Conservation (phyloP, 2,329 filamentous ascomycete species). For the Phoma sp. region DNA sequence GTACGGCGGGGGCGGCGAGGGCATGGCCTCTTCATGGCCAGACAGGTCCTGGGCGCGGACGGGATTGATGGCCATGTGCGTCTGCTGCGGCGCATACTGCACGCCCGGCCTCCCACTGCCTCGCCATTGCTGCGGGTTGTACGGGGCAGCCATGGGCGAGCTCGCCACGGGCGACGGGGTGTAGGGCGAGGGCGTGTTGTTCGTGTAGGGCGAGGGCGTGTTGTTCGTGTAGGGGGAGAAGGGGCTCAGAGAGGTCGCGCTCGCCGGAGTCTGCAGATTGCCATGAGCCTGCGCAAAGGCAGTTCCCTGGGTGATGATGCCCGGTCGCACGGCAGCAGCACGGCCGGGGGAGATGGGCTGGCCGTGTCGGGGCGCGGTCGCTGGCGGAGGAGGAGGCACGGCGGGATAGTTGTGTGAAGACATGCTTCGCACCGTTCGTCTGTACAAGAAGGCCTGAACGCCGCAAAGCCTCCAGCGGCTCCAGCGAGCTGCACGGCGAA, state of each 20-base stretch:
- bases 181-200: constrained; percentile 41
- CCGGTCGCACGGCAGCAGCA: constrained; percentile 48
- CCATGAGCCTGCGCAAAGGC: constrained; percentile 50
- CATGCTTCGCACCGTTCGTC: constrained; percentile 22
- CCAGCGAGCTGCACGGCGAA: constrained; percentile 27
- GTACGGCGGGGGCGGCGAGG: constrained; percentile 59
- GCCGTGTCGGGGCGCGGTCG: constrained; percentile 34
- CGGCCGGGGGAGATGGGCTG: constrained; percentile 15
- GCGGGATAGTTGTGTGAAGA: constrained; percentile 33
- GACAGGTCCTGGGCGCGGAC: constrained; percentile 50
- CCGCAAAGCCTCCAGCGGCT: constrained; percentile 45
- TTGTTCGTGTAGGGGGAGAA: constrained; percentile 47
- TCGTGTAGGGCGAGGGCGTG: constrained; percentile 41
- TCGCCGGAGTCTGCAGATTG: constrained; percentile 47
- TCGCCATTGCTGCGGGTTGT: constrained; percentile 61
- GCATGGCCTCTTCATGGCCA: constrained; percentile 59
- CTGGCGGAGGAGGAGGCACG: constrained; percentile 41
- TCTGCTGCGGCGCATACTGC: constrained; percentile 47
- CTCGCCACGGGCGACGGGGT: constrained; percentile 37
- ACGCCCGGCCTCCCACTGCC: constrained; percentile 49
- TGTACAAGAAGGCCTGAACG: constrained; percentile 28
- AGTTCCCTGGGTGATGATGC: constrained; percentile 47
- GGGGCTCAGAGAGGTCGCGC: constrained; percentile 47
- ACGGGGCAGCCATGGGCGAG: constrained; percentile 52
- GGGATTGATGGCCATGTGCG: constrained; percentile 35